These are phyloP conservation scores for Salix exigua DNA, from an alignment of 345 rosid species.

Conservation along the genomic window DNA sequence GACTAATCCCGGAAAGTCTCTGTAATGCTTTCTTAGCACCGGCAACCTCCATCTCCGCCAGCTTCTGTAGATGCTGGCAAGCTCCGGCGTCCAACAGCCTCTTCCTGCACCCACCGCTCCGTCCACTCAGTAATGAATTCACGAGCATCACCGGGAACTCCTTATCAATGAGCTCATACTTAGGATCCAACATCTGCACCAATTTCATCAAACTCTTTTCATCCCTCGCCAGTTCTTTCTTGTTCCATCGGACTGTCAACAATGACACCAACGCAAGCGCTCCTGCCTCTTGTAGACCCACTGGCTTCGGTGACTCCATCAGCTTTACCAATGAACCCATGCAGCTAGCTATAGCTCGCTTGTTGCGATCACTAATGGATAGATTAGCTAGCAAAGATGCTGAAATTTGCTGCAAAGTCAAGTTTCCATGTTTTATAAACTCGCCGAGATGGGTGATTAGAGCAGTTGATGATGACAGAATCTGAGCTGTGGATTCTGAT, in stretches of 20 bases:
- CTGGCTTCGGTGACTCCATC: constrained; percentile 72
- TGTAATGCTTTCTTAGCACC: constrained; percentile 63
- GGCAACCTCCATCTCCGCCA: constrained; percentile 57
- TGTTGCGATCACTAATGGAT: constrained; percentile 61
- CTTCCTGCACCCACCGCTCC: constrained; percentile 47
- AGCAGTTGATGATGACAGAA: constrained; percentile 56
- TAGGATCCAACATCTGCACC: constrained; percentile 69
- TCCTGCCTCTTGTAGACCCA: constrained; percentile 65
- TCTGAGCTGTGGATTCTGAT: constrained; percentile 30
- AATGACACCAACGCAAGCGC: constrained; percentile 49
- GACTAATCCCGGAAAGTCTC: constrained; percentile 56
- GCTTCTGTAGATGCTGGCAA: constrained; percentile 44
- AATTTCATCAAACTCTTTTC: constrained; percentile 67
- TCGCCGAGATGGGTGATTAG: constrained; percentile 57
- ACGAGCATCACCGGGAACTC: constrained; percentile 57
- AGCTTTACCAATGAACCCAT: constrained; percentile 52
- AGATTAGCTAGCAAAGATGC: constrained; percentile 45
- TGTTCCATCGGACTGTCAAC: constrained; percentile 51
- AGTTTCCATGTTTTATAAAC: constrained; percentile 50
- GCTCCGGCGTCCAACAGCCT: constrained; percentile 57
- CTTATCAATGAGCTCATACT: constrained; percentile 47
- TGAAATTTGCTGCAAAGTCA: constrained; percentile 50
- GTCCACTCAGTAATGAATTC: constrained; percentile 43
- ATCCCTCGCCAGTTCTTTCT: constrained; percentile 60
- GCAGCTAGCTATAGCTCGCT: constrained; percentile 60